Evolutionary conservation across 805 yeast genomes (phyloP), one percentile per base, ranked within the genome.

Genomic region (Hanseniaspora clermontiae): DNA sequence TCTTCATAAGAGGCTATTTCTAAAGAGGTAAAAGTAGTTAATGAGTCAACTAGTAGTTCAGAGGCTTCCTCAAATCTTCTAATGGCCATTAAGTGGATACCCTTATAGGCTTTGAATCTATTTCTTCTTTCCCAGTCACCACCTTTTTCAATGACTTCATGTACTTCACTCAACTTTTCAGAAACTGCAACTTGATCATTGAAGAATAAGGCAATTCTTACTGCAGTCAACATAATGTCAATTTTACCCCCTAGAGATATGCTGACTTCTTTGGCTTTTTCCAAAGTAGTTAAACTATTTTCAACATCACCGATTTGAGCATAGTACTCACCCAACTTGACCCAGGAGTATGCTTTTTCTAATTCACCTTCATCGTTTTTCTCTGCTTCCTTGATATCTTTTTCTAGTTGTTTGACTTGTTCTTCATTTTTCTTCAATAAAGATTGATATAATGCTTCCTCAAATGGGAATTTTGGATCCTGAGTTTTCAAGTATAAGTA

Each of bases 111-210:
- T 74, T 93, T 93, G 75, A 80, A 88, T 62, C 96, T 75, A 72
- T 93, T 93, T 65, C 96, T 82, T 70, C 98, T 86, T 72, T 93
- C 98, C 98, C 98, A 93, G 69, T 93, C 98, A 60, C 98, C 98
- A 57, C 97, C 98, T 65, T 88, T 86, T 64, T 91, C 97, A 64
- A 93, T 88, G 67, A 87, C 77, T 27, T 73, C 65, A 65, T 84
- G 81, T 19, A 84, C 81, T 62, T 82, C 82, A 56, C 84, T 91
- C 61, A 93, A 77, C 65, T 83, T 83, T 63, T 81, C 80, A 58
- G 82, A 78, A 47, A 85, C 83, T 61, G 79, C 80, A 6, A 72
- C 69, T 66, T 81, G 82, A 70, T 93, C 95, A 65, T 83, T 82
- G 69, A 78, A 91, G 68, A 93, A 89, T 63, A 89, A 83, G n/a